Evolutionary conservation across 139 green algal species (phyloP).

Genomic region (Volvox africanus): DNA sequence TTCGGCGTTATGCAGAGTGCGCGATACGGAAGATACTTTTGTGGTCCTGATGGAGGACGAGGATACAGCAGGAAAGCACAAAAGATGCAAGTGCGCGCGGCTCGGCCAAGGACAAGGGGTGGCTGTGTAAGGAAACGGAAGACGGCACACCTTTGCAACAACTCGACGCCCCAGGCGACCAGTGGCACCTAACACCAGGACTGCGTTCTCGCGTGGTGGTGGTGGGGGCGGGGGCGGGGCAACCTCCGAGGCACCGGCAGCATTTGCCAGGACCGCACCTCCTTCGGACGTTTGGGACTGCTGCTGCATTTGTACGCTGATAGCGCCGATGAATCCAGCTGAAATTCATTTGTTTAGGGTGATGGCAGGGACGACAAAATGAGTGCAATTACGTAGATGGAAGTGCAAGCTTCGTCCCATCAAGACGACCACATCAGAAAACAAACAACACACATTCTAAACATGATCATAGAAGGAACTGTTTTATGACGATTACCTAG

Average conservation of each 20-base stretch:
- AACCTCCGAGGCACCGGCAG: background rate
- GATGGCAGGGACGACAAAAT: too few species aligned
- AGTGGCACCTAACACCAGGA: constrained; percentile 87
- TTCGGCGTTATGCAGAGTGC: too few species aligned
- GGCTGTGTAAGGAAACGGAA: background rate
- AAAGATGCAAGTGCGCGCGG: too few species aligned
- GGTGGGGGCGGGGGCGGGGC: constrained; percentile 1
- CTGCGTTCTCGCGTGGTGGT: constrained; percentile 72
- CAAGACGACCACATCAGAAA: too few species aligned
- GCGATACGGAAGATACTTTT: too few species aligned
- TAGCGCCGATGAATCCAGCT: background rate
- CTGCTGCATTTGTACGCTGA: constrained; percentile 12
- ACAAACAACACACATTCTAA: too few species aligned
- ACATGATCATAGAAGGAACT: too few species aligned
- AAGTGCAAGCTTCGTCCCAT: too few species aligned
- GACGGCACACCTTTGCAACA: constrained; percentile 67
- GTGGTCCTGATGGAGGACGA: too few species aligned
- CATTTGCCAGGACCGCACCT: background rate
- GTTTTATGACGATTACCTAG: background rate
- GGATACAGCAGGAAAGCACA: too few species aligned
- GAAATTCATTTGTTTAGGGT: background rate
- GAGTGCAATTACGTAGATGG: too few species aligned
- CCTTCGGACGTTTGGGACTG: background rate
- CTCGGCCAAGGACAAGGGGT: too few species aligned
- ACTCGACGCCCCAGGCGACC: constrained; percentile 77